Evolutionary conservation across 345 rosid genomes (phyloP).

Genomic region (Salix viminalis): DNA sequence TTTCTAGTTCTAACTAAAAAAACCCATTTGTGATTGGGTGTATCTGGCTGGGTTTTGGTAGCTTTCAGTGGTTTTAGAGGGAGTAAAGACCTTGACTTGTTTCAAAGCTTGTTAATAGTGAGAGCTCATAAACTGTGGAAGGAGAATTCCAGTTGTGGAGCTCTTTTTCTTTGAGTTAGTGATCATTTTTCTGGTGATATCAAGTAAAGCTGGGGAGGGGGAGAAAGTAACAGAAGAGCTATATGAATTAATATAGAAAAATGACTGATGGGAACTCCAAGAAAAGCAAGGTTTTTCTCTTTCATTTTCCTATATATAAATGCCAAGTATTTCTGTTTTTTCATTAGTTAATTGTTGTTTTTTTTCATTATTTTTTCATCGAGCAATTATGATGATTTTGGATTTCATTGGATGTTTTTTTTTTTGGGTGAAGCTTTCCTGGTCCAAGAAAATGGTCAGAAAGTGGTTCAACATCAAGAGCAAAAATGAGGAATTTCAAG

Average conservation of each 20-base stretch:
- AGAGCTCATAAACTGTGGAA: slow-evolving; percentile 13
- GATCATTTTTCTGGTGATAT: slow-evolving; percentile 18
- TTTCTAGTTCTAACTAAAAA: background rate
- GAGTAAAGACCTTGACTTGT: background rate
- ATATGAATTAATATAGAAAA: slow-evolving; percentile 43
- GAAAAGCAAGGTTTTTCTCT: slow-evolving; percentile 75
- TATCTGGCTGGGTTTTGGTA: background rate
- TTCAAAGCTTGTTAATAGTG: background rate
- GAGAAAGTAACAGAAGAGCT: slow-evolving; percentile 21
- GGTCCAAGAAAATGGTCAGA: slow-evolving; percentile 91
- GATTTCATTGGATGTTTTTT: slow-evolving; percentile 5
- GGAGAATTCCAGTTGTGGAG: slow-evolving; percentile 12
- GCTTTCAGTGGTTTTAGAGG: background rate
- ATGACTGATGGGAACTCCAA: slow-evolving; percentile 84
- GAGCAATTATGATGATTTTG: background rate
- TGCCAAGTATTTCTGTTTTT: slow-evolving; percentile 1
- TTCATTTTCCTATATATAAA: background rate
- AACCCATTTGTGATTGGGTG: background rate
- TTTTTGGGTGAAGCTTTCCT: slow-evolving; percentile 65
- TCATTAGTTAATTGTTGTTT: slow-evolving; percentile 2
- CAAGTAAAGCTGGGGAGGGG: slow-evolving; percentile 12
- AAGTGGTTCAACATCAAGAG: slow-evolving; percentile 90
- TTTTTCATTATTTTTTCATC: background rate
- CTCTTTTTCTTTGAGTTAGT: slow-evolving; percentile 10
- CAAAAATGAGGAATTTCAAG: slow-evolving; percentile 80